A percentile compares a stretch with the other conserved stretches of the same genome.
Conservation (phyloP, 371 early-diverging fungal genomes). For the Mortierella sp. region DNA sequence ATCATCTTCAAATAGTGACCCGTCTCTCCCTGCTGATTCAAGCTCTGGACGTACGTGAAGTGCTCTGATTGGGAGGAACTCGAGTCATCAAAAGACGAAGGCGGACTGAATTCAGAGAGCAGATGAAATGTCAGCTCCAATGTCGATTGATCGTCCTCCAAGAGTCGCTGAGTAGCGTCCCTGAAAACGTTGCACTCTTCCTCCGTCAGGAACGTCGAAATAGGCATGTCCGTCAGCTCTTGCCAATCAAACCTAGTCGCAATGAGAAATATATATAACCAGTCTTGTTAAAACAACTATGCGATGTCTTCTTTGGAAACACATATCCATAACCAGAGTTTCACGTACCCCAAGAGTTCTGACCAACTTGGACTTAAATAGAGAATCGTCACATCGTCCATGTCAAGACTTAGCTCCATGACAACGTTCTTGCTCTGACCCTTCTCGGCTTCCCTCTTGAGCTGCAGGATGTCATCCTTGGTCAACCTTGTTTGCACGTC, state of each 20-base stretch:
- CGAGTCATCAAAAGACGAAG: conserved; percentile 47
- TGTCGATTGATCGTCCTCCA: conserved; percentile 79
- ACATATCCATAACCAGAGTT: neutral
- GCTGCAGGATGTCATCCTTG: conserved; percentile 58
- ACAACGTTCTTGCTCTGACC: conserved; percentile 74
- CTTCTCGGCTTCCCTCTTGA: conserved; percentile 67
- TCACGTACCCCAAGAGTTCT: conserved; percentile 70
- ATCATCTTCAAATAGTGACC: conserved; percentile 79
- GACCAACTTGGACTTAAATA: conserved; percentile 77
- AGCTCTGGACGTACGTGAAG: conserved; percentile 36
- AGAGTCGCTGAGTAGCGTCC: conserved; percentile 77
- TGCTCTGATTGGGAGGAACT: conserved; percentile 45
- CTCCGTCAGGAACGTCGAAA: conserved; percentile 62
- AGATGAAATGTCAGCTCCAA: conserved; percentile 85
- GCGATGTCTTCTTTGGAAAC: neutral
- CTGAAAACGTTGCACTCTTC: conserved; percentile 75
- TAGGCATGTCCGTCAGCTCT: conserved; percentile 63
- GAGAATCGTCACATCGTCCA: conserved; percentile 59
- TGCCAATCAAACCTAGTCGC: conserved; percentile 62
- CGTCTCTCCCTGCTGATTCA: conserved; percentile 57
- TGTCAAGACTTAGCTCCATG: conserved; percentile 71
- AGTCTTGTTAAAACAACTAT: no score
- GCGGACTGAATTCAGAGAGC: conserved; percentile 53
- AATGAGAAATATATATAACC: neutral
- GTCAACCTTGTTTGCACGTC: conserved; percentile 39